Percentiles rank a stretch among this genome's conserved stretches.
phyloP scores from a whole-genome alignment of 345 rosid genomes.

The Capsella bursapastoris region DNA sequence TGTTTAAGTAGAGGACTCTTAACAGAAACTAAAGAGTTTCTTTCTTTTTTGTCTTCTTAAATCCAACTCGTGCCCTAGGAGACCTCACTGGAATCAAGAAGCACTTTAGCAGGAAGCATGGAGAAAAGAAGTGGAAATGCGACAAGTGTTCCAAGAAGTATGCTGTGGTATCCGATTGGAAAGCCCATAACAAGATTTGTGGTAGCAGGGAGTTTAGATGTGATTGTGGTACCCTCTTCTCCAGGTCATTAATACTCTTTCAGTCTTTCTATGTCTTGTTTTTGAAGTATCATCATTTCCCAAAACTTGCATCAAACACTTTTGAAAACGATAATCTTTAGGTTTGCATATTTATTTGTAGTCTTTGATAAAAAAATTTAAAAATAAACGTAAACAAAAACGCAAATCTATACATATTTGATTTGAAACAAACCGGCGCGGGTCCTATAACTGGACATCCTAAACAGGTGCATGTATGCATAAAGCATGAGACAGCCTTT shows the following conservation, averaged over 20 bases:
- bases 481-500: background rate
- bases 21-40: constrained; percentile 28
- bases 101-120: constrained; percentile 74
- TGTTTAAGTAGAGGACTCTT: constrained; percentile 31
- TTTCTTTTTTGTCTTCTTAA: constrained; percentile 16
- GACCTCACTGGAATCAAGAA: constrained; percentile 85
- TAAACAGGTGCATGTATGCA: background rate
- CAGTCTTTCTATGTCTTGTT: background rate
- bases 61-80: constrained; percentile 72
- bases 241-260: constrained; percentile 54
- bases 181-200: constrained; percentile 89
- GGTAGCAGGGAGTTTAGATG: constrained; percentile 88
- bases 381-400: background rate
- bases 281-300: background rate
- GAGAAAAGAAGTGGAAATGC: constrained; percentile 89
- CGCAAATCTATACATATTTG: background rate
- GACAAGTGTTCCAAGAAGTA: constrained; percentile 84
- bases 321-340: background rate
- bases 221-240: constrained; percentile 90
- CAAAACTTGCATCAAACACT: background rate
- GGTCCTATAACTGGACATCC: background rate
- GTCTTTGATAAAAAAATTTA: background rate
- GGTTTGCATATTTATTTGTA: background rate
- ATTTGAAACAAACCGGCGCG: background rate
- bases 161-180: constrained; percentile 93